Percentiles rank a stretch among this genome's conserved stretches.
Evolutionary conservation across 441 rosid species (phyloP).

Genomic region (Oxalis stricta): DNA sequence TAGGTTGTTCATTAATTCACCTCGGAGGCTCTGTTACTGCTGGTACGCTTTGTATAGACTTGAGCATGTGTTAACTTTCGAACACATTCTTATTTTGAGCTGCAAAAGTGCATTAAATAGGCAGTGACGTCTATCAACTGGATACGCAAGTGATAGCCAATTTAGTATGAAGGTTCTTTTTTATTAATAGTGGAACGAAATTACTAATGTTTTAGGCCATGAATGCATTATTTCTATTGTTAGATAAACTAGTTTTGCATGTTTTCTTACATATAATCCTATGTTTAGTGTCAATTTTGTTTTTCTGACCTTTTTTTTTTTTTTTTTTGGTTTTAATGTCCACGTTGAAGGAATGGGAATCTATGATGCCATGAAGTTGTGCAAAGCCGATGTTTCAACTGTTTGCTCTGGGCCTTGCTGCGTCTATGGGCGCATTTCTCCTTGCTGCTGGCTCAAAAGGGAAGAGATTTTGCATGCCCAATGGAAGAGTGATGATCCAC

Average conservation of each 20-base stretch:
- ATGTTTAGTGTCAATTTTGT: too few relatives aligned
- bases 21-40: constrained; percentile 91
- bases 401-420: constrained; percentile 84
- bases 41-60: constrained; percentile 25
- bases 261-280: too few relatives aligned
- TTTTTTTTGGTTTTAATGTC: constrained; percentile 3
- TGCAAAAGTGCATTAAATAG: not conserved
- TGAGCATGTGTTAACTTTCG: not conserved
- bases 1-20: constrained; percentile 70
- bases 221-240: too few relatives aligned
- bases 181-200: too few relatives aligned
- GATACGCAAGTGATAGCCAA: too few relatives aligned
- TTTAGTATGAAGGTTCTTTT: too few relatives aligned
- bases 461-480: constrained; percentile 94
- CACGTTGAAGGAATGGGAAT: constrained; percentile 67
- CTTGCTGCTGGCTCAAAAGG: constrained; percentile 84
- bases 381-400: constrained; percentile 92
- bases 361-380: constrained; percentile 85
- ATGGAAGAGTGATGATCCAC: constrained; percentile 86
- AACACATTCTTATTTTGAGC: too few relatives aligned
- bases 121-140: too few relatives aligned
- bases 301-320: too few relatives aligned
- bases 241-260: too few relatives aligned
- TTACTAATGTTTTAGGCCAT: too few relatives aligned
- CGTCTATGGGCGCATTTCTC: constrained; percentile 87